Evolutionary conservation across 257 asterid genomes (phyloP).

Genomic region (Plantago major): DNA sequence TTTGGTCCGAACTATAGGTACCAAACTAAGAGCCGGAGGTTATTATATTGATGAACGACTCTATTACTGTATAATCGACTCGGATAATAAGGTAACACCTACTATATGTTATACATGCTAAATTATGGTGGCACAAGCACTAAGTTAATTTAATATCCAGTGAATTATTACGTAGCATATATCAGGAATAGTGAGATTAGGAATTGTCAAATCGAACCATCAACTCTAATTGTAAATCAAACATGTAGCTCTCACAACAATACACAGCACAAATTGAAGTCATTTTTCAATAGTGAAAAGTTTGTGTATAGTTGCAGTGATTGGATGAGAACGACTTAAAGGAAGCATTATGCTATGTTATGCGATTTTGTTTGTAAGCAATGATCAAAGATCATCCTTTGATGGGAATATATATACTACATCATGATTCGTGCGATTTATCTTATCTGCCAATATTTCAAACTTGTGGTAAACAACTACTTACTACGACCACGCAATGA

Average conservation of each 20-base stretch:
- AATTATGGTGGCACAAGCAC: slow-evolving; percentile 2
- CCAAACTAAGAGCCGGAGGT: too few relatives aligned
- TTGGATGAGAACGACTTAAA: slow-evolving; percentile 15
- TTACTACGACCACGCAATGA: slow-evolving; percentile 3
- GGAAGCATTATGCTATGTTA: too few relatives aligned
- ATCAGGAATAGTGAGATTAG: slow-evolving; percentile 13
- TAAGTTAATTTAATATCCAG: background rate
- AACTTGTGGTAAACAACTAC: background rate
- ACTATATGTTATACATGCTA: too few relatives aligned
- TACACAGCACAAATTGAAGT: slow-evolving; percentile 12
- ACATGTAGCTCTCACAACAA: slow-evolving; percentile 11
- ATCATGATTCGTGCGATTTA: background rate
- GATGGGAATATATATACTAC: too few relatives aligned
- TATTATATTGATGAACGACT: background rate
- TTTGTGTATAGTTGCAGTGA: slow-evolving; percentile 20
- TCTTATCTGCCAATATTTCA: background rate
- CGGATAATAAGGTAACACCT: too few relatives aligned
- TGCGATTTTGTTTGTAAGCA: slow-evolving; percentile 8
- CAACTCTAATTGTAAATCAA: slow-evolving; percentile 26
- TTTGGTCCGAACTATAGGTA: background rate
- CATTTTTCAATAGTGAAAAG: slow-evolving; percentile 21
- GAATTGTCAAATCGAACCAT: slow-evolving; percentile 36
- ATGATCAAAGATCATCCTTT: too few relatives aligned
- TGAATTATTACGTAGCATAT: background rate
- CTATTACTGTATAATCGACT: too few relatives aligned